phyloP scores from a whole-genome alignment of 2,329 filamentous ascomycete genomes.

The Aspergillus felis region DNA sequence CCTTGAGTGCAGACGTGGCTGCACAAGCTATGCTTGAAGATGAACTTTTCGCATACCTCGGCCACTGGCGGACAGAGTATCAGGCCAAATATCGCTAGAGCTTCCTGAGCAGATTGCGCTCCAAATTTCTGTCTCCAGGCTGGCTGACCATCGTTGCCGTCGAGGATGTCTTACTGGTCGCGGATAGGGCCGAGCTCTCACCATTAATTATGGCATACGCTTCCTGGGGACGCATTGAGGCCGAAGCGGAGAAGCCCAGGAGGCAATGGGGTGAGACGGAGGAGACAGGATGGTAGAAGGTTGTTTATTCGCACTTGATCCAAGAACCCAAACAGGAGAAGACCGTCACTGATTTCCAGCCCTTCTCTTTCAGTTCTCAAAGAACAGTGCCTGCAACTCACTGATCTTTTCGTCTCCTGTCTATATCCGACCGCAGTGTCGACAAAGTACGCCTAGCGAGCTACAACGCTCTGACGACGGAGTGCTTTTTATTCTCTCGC shows the following conservation, averaged over 20 bases:
- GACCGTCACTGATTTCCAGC: not conserved
- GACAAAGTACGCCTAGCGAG: conserved; percentile 5
- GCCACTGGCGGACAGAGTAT: conserved; percentile 5
- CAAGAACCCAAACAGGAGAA: not conserved
- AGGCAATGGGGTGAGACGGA: not conserved
- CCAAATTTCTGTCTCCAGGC: conserved; percentile 1
- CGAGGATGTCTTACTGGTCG: not conserved
- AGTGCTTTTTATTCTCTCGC: conserved; percentile 5
- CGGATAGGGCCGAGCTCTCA: not conserved
- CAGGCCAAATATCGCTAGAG: conserved; percentile 8
- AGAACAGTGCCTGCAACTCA: not conserved
- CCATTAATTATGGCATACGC: conserved; percentile 5
- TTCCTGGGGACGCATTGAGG: conserved; percentile 5
- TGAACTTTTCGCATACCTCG: conserved; percentile 11
- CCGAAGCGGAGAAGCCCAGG: not conserved
- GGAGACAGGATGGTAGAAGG: not conserved
- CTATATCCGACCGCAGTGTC: conserved; percentile 9
- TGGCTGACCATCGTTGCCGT: conserved; percentile 10
- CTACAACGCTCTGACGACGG: not conserved
- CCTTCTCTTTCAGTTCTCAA: not conserved
- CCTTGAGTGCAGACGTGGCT: conserved; percentile 10
- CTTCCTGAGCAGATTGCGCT: conserved; percentile 10
- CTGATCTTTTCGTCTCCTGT: conserved; percentile 1
- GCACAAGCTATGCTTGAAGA: conserved; percentile 13
- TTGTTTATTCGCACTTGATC: not conserved